Conservation (phyloP, 2,329 filamentous ascomycete genomes). For the Mariannaea sp. region DNA sequence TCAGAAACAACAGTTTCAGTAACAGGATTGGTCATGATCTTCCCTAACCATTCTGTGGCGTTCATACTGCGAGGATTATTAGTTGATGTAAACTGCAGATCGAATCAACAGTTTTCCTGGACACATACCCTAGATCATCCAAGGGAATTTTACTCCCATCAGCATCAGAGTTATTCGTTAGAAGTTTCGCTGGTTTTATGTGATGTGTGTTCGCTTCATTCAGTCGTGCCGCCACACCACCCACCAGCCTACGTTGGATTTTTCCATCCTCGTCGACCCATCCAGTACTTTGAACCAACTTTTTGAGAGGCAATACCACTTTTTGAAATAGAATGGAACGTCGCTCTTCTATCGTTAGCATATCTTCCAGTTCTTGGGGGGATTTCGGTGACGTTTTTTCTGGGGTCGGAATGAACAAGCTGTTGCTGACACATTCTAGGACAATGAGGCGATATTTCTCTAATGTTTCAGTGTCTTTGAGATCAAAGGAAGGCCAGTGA, state of each 20-base stretch:
- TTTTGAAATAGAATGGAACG: background rate
- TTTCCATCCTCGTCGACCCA: conserved; percentile 7
- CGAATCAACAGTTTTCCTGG: background rate
- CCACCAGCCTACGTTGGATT: background rate
- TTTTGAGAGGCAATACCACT: background rate
- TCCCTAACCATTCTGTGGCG: background rate
- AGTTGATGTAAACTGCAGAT: background rate
- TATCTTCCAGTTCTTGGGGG: background rate
- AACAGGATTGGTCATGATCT: background rate
- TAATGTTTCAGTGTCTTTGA: background rate
- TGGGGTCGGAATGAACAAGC: background rate
- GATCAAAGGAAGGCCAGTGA: background rate
- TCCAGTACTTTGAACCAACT: background rate
- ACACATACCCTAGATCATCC: background rate
- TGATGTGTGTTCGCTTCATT: background rate
- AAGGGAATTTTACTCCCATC: background rate
- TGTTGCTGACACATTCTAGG: background rate
- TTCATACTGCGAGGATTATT: background rate
- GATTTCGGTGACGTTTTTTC: background rate
- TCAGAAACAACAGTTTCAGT: background rate
- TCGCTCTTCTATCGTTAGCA: conserved; percentile 3
- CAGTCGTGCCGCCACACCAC: background rate
- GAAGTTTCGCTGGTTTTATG: background rate
- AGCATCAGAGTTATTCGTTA: background rate
- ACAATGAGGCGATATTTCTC: conserved; percentile 7